Base-by-base conservation (phyloP, 2,329 filamentous ascomycete species). In the Venturia asperata region DNA sequence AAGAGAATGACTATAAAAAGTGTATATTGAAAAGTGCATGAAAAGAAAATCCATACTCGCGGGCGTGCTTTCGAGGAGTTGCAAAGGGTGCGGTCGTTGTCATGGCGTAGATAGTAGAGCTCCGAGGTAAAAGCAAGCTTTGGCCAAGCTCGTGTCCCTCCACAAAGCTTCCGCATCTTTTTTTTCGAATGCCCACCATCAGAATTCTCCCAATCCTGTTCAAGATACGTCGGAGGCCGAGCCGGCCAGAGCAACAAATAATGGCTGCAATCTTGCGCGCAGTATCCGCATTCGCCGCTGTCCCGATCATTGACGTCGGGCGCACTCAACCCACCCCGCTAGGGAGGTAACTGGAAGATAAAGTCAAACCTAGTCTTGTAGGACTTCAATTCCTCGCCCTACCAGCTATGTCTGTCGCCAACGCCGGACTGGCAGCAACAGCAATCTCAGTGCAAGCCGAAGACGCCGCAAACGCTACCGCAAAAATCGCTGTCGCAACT, bases 331-430 rank as follows among this genome's bases (percentile, higher is more conserved):
- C n/a, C 19, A n/a, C 45, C 17, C 9, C 45, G 45, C 45, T 47
- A n/a, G n/a, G n/a, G n/a, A n/a, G n/a, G n/a, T n/a, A 47, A 34
- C 30, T 6, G 6, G 30, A 34, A 34, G 30, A 34, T 34, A 55
- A 55, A 17, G 24, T 19, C 27, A 55, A 3, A 34, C 4, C 24
- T 19, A 10, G 42, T 47, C 45, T 19, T 21, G n/a, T 34, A 30
- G 24, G 15, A 55, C n/a, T 34, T 15, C 24, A 27, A 9, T 52
- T 11, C 47, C 5, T 45, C 27, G n/a, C 56, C 39, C 9, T 21
- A 4, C 21, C 21, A 13, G 41, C 41, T 11, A 63, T 63, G 61
- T 63, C 61, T 11, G 39, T 63, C 21, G 61, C 61, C 39, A 63
- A 63, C 21, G 61, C 42, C 19, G 61, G 61, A 1, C 5, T 39